Evolutionary conservation across 1,284 basidiomycete genomes (phyloP).

Genomic region (Cryptococcus depauperatus): DNA sequence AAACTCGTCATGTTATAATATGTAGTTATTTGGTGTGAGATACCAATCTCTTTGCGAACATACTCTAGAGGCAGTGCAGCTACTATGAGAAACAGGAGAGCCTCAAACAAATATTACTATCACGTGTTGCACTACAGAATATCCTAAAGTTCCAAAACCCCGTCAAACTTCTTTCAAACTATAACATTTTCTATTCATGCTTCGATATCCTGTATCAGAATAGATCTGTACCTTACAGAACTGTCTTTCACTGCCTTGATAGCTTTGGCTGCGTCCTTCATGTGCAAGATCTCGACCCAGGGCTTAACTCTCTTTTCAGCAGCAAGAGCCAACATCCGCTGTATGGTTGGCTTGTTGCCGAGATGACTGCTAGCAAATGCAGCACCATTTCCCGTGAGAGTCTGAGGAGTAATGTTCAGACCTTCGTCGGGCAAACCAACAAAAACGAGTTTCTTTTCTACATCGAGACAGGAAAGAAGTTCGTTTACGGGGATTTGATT

Average conservation of each 20-base stretch:
- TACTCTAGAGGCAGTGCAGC: too few relatives aligned
- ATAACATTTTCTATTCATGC: neutral
- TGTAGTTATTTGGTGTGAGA: neutral
- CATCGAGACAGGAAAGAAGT: constrained; percentile 49
- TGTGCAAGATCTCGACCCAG: constrained; percentile 50
- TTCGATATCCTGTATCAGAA: constrained; percentile 45
- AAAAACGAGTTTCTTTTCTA: constrained; percentile 52
- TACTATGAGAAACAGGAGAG: too few relatives aligned
- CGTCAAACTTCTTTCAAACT: too few relatives aligned
- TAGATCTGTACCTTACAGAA: constrained; percentile 51
- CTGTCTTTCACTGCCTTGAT: constrained; percentile 51
- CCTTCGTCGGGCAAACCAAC: constrained; percentile 47
- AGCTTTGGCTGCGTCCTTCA: constrained; percentile 53
- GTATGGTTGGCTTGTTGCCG: constrained; percentile 54
- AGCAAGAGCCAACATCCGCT: constrained; percentile 54
- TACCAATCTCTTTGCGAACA: too few relatives aligned
- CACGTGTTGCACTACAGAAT: too few relatives aligned
- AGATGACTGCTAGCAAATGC: constrained; percentile 48
- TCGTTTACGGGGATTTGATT: constrained; percentile 44
- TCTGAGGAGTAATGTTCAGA: constrained; percentile 17
- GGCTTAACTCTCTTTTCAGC: constrained; percentile 51
- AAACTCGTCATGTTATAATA: neutral
- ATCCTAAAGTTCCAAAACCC: too few relatives aligned
- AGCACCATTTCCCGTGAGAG: constrained; percentile 19
- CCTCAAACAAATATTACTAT: too few relatives aligned